Conservation (phyloP, 371 early-diverging fungal genomes). For the Batkoa obscura region DNA sequence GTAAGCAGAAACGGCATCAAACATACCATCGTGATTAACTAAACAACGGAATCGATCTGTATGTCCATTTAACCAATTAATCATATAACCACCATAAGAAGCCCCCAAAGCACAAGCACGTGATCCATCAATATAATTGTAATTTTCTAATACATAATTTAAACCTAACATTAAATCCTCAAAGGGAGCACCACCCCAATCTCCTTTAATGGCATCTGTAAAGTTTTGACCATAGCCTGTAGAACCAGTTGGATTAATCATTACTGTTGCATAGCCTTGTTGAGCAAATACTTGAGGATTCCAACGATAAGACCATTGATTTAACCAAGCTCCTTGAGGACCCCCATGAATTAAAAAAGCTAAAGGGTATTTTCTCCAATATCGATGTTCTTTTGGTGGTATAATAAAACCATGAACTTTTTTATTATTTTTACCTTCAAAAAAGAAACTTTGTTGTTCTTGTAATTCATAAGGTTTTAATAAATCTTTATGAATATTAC, state of each 20-base stretch:
- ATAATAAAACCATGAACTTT: constrained; percentile 50
- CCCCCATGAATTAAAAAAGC: constrained; percentile 66
- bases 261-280: constrained; percentile 55
- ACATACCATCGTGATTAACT: constrained; percentile 73
- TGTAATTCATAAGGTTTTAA: constrained; percentile 16
- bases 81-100: constrained; percentile 70
- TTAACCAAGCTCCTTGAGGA: constrained; percentile 6
- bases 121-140: constrained; percentile 32
- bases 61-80: constrained; percentile 48
- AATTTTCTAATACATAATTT: constrained; percentile 33
- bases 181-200: constrained; percentile 67
- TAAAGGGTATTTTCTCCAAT: constrained; percentile 41
- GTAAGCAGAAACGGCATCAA: constrained; percentile 36
- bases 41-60: constrained; percentile 47
- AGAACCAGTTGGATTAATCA: constrained; percentile 61
- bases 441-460: constrained; percentile 37
- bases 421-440: constrained; percentile 38
- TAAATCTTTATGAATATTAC: constrained; percentile 13
- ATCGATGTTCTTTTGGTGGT: constrained; percentile 40
- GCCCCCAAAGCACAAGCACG: constrained; percentile 55
- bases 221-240: constrained; percentile 66
- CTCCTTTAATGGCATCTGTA: constrained; percentile 41
- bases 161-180: constrained; percentile 53
- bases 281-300: constrained; percentile 58
- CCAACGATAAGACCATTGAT: constrained; percentile 6